Evolutionary conservation across 1,139 yeast species (phyloP), one percentile per base, ranked within the genome.

Genomic region (Insectozyma bohioensis): DNA sequence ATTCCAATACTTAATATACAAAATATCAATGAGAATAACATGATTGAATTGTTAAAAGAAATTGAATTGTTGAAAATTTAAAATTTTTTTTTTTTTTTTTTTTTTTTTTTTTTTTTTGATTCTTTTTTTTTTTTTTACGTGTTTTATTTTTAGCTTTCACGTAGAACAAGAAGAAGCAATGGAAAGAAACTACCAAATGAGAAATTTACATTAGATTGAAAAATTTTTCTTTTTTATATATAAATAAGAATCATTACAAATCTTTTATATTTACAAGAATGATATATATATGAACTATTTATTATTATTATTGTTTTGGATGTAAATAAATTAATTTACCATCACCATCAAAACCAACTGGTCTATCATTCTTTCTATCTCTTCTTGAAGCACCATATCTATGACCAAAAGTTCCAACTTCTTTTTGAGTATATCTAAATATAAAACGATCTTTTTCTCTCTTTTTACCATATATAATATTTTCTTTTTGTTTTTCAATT

Each of bases 381-480:
- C 96, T 86, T 51, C 84, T 73, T 20, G 88, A 77, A 26, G 90
- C 87, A 62, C 97, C 97, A 53, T 92, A 92, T 55, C 97, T 80
- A 73, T 64, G 78, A 35, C 97, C 98, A 38, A 87, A 92, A 37
- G 78, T 67, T 24, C 97, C 97, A 28, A 83, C 85, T 49, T 73
- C 78, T 35, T 87, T 83, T 46, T 79, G 72, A 12, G 85, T 80
- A 61, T 90, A 88, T 52, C 78, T 79, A 68, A 85, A 85, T 33
- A 71, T 71, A 28, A 74, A 62, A 51, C 79, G 72, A 51, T 86
- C 90, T 34, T 79, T 78, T 43, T 72, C 61, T 40, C 61, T 59
- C 45, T 70, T 63, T 31, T 67, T 59, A 11, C 83, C 85, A 30
- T 73, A 58, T 34, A 77, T 62, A 4, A 71, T 71, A 39, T 54